These are phyloP conservation scores for Chalciporus pseudorubinellus DNA, from an alignment of 768 basidiomycete genomes.

Conservation along the genomic window DNA sequence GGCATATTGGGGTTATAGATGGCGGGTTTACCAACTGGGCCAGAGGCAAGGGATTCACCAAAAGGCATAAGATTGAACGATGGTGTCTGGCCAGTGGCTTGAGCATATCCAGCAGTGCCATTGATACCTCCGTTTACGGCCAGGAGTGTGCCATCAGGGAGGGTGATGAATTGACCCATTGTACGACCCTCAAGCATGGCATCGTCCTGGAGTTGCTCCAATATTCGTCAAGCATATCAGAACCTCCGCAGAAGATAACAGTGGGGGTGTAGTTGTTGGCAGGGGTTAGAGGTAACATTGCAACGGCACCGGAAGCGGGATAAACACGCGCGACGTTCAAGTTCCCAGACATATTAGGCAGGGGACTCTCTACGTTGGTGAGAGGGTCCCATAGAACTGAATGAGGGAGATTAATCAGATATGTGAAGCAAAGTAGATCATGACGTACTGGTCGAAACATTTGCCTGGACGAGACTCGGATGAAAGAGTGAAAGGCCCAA, in stretches of 20 bases:
- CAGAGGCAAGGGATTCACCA: constrained; percentile 73
- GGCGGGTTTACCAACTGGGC: constrained; percentile 72
- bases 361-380: constrained; percentile 54
- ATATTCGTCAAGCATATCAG: constrained; percentile 63
- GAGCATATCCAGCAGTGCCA: constrained; percentile 86
- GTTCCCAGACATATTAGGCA: constrained; percentile 77
- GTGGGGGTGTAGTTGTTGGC: constrained; percentile 86
- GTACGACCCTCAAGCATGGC: constrained; percentile 70
- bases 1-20: constrained; percentile 79
- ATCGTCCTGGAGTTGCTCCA: constrained; percentile 82
- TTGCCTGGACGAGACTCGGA: constrained; percentile 83
- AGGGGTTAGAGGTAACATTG: constrained; percentile 89
- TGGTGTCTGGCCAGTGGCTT: constrained; percentile 43
- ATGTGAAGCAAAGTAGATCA: too few relatives aligned
- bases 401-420: constrained; percentile 16
- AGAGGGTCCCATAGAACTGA: constrained; percentile 52
- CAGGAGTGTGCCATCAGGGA: constrained; percentile 73
- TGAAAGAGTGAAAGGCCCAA: too few relatives aligned
- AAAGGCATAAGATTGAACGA: constrained; percentile 57
- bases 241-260: constrained; percentile 88
- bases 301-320: constrained; percentile 83
- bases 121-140: constrained; percentile 80
- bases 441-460: constrained; percentile 67
- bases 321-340: constrained; percentile 82
- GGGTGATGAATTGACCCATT: constrained; percentile 90